Base-by-base conservation (phyloP, 768 basidiomycete species). In the Leccinum rimulosum region DNA sequence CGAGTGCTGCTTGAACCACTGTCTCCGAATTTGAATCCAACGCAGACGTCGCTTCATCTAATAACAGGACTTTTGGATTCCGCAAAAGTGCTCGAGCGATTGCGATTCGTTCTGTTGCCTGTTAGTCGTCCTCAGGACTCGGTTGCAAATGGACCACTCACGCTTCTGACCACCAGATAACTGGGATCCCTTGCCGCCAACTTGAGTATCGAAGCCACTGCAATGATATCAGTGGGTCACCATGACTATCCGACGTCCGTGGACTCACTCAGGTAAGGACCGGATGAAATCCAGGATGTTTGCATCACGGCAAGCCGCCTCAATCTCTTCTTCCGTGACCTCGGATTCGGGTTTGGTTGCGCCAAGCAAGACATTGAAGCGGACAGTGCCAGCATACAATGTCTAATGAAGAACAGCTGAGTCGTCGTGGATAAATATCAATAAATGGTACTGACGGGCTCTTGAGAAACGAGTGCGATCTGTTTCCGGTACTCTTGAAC, bases 1-100 rank as follows among this genome's bases (percentile, higher is more conserved):
- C 97, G 30, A 99, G 81, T 3, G 97, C 97, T 6, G 84, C 88
- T 68, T 98, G 96, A 9, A 99, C 97, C 53, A 98, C 88, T 72
- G 91, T 93, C 75, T 97, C 95, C 22, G 90, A 93, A 67, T 86
- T 88, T 10, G 91, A 92, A 70, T 96, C 95, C 28, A 97, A 81
- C 2, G 95, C 93, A 47, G 91, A 93, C 0, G 93, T 95, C 7
- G 93, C 93, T 75, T 95, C 93, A 71, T 95, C 93, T 61, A 95
- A 75, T 19, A 95, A 78, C 54, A 97, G 78, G 50, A 97, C 92
- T 68, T 89, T 90, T 36, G 95, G 95, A 66, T 95, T 93, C 17
- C 92, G 84, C 25, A 97, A 79, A n/a, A 97, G 79, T 7, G 95
- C 95, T 60, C 94, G 85, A 5, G 95, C 95, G 64, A 96, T 97